These are phyloP conservation scores for Amphichorda felina DNA, from an alignment of 2,329 filamentous ascomycete genomes.

Conservation along the genomic window DNA sequence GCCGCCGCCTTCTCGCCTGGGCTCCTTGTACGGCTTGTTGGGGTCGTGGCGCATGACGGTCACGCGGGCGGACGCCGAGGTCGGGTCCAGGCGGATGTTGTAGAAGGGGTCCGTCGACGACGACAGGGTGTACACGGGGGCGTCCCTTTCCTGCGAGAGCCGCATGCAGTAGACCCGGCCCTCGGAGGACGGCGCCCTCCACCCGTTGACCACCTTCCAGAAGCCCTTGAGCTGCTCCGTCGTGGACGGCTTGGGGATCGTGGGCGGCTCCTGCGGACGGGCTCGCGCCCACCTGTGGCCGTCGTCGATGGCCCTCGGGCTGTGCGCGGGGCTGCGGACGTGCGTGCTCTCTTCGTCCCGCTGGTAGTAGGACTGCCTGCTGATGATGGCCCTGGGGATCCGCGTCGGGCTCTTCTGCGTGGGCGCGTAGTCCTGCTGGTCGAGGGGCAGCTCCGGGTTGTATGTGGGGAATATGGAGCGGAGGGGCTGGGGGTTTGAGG, in stretches of 20 bases:
- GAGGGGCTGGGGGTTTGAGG: slow-evolving; percentile 23
- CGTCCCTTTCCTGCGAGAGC: slow-evolving; percentile 42
- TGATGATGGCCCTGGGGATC: slow-evolving; percentile 53
- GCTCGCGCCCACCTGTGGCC: slow-evolving; percentile 9
- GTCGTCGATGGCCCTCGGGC: slow-evolving; percentile 4
- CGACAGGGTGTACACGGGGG: slow-evolving; percentile 55
- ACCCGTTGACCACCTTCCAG: slow-evolving; percentile 61
- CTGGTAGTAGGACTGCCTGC: slow-evolving; percentile 44
- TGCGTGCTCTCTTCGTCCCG: slow-evolving; percentile 10
- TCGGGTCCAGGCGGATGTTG: slow-evolving; percentile 51
- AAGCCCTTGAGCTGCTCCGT: slow-evolving; percentile 51
- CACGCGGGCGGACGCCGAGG: slow-evolving; percentile 50
- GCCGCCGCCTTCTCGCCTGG: slow-evolving; percentile 12
- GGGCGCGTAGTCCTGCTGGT: slow-evolving; percentile 60
- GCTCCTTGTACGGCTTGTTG: slow-evolving; percentile 39
- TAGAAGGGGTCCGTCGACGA: slow-evolving; percentile 54
- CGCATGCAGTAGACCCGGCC: slow-evolving; percentile 48
- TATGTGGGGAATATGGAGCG: slow-evolving; percentile 69
- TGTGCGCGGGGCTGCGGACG: slow-evolving; percentile 11
- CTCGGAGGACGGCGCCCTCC: slow-evolving; percentile 48
- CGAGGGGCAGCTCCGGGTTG: slow-evolving; percentile 53
- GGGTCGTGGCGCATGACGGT: slow-evolving; percentile 49
- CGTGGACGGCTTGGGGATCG: slow-evolving; percentile 37
- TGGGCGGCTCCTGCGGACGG: slow-evolving; percentile 26
- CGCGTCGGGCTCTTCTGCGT: slow-evolving; percentile 51